These are phyloP conservation scores for Starmera dryadoides DNA, from an alignment of 805 yeast species.

Conservation along the genomic window DNA sequence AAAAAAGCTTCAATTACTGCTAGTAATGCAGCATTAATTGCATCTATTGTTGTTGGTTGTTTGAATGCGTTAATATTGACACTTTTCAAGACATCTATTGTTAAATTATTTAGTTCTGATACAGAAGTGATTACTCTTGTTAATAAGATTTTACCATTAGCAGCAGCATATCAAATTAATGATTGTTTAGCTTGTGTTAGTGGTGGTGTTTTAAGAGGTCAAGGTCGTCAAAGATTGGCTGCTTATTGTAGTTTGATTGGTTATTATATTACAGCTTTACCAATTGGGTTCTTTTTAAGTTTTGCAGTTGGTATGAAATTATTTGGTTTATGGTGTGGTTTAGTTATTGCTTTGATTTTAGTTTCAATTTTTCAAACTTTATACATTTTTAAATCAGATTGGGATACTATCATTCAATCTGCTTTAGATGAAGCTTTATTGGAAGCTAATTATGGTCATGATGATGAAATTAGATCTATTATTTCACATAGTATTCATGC, in stretches of 20 bases:
- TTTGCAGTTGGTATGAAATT: slow-evolving; percentile 40
- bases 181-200: slow-evolving; percentile 67
- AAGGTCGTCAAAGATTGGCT: slow-evolving; percentile 63
- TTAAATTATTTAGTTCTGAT: slow-evolving; percentile 55
- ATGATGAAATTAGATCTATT: slow-evolving; percentile 15
- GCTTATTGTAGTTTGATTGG: slow-evolving; percentile 50
- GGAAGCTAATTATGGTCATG: slow-evolving; percentile 9
- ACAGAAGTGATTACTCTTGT: slow-evolving; percentile 46
- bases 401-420: slow-evolving; percentile 36
- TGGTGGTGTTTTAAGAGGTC: slow-evolving; percentile 74
- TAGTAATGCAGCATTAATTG: slow-evolving; percentile 33
- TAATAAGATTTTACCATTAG: slow-evolving; percentile 46
- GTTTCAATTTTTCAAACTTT: slow-evolving; percentile 39
- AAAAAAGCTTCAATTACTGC: slow-evolving; percentile 37
- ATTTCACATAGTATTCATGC: slow-evolving; percentile 9
- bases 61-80: slow-evolving; percentile 40
- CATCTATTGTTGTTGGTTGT: slow-evolving; percentile 32
- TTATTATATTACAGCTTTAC: slow-evolving; percentile 54
- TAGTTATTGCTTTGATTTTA: slow-evolving; percentile 43
- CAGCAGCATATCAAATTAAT: slow-evolving; percentile 62
- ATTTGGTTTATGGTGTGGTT: slow-evolving; percentile 57
- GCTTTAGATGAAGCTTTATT: slow-evolving; percentile 28
- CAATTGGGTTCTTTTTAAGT: slow-evolving; percentile 45
- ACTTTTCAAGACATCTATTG: slow-evolving; percentile 34
- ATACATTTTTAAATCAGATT: slow-evolving; percentile 30